Evolutionary conservation across 176 grass and related monocot genomes (phyloP), one percentile per base, ranked within the genome.

Genomic region (Calamus simplicifolius): DNA sequence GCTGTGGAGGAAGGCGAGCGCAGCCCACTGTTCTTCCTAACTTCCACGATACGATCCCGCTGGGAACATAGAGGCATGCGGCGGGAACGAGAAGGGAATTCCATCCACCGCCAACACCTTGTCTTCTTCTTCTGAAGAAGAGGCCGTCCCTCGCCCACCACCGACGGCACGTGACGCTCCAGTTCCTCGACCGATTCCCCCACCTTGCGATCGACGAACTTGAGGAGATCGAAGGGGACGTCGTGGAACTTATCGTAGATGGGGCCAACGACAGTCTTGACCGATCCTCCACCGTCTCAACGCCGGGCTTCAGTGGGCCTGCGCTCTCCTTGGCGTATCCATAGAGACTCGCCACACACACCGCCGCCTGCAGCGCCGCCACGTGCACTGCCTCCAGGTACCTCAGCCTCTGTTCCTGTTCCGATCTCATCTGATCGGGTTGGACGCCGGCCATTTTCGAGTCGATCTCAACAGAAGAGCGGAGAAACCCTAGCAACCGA

Each of bases 171-270:
- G 0, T 74, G 87, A 4, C 85, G 84, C 29, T 97, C 81, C 0
- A 97, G 38, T 50, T 85, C 80, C 75, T 88, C 63, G 26, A 97
- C 81, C 0, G 92, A 88, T 5, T 84, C 86, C 0, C 67, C 81
- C 0, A 97, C 81, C 90, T 89, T 95, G 80, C 85, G 82, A 58
- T 95, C 90, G 61, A 89, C 67, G 70, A 86, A 86, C 63, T 83
- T 84, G 70, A 95, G 90, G 16, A 86, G 63, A 6, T 86, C 72
- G 59, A 86, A 74, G 19, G 90, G 90, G 8, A 84, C 73, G 49
- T 26, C 76, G n/a, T 84, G 82, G 74, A 75, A 95, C 17, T 71
- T 83, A 31, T 89, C 76, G 66, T 89, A 89, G 25, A 95, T 82
- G 19, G 90, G 90, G 3, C 85, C 79, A 2, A 95, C 90, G 51